Percentiles rank a stretch among this genome's conserved stretches.
Conservation (phyloP, 495 filamentous ascomycete genomes). For the Talaromyces thailandensis region DNA sequence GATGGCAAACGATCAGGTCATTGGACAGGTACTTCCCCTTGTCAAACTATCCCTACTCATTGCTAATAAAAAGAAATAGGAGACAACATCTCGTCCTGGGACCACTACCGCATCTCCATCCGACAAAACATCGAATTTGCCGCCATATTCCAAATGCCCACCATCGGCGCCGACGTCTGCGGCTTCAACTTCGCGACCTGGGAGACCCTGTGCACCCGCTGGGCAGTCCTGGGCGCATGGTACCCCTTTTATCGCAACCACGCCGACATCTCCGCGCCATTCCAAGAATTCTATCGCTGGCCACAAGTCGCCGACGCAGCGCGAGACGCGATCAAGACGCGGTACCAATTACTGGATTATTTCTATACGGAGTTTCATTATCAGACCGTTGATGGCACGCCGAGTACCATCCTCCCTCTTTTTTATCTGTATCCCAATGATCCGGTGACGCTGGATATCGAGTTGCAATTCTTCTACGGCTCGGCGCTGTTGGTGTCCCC, state of each 20-base stretch:
- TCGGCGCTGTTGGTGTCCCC: conserved; percentile 61
- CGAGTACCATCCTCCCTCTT: conserved; percentile 52
- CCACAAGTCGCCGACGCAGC: conserved; percentile 54
- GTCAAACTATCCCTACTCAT: background rate
- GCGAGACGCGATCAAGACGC: conserved; percentile 60
- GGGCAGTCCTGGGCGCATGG: conserved; percentile 74
- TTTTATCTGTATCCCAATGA: conserved; percentile 68
- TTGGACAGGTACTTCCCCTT: conserved; percentile 55
- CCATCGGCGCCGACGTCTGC: conserved; percentile 80
- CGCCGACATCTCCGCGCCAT: conserved; percentile 37
- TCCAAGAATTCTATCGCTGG: conserved; percentile 81
- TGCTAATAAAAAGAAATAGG: conserved; percentile 43
- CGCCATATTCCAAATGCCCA: conserved; percentile 74
- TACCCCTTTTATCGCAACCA: conserved; percentile 81
- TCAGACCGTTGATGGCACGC: conserved; percentile 57
- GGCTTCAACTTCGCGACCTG: conserved; percentile 66
- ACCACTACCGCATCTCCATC: conserved; percentile 62
- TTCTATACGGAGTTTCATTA: conserved; percentile 67
- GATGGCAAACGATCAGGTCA: conserved; percentile 71
- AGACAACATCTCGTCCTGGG: conserved; percentile 71
- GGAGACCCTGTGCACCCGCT: conserved; percentile 76
- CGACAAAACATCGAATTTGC: conserved; percentile 63
- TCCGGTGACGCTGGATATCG: conserved; percentile 46
- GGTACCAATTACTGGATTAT: conserved; percentile 73
- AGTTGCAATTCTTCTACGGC: conserved; percentile 70